Evolutionary conservation across 495 filamentous ascomycete species (phyloP).

Genomic region (Neurospora sp.): DNA sequence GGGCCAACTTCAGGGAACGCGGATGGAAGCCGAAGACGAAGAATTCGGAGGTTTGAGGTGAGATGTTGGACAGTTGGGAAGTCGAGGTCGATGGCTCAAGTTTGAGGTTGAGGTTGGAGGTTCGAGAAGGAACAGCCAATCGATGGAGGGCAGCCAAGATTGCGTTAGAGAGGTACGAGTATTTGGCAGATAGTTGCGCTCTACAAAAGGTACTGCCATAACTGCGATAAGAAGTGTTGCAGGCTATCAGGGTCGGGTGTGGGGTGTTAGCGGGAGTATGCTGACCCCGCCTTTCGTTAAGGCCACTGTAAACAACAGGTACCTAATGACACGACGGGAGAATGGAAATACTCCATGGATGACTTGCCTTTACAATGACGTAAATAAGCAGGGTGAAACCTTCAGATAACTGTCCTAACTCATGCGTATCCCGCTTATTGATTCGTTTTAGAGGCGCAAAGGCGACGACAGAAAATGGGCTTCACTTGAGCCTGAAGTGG

Average conservation of each 20-base stretch:
- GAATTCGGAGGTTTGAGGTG: not conserved
- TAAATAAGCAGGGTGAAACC: not conserved
- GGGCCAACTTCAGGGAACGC: not conserved
- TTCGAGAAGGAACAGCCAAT: not conserved
- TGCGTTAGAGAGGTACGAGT: not conserved
- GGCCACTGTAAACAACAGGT: not conserved
- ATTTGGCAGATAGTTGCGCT: not conserved
- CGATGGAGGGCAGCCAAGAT: not conserved
- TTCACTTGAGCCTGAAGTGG: not conserved
- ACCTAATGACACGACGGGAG: not conserved
- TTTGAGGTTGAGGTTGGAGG: conserved; percentile 7
- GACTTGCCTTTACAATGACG: not conserved
- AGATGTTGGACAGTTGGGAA: not conserved
- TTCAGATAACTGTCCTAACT: not conserved
- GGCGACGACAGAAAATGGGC: not conserved
- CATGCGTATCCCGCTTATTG: not conserved
- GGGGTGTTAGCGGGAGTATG: not conserved
- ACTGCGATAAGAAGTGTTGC: not conserved
- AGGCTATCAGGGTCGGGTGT: not conserved
- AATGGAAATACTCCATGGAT: not conserved
- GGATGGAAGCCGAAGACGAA: not conserved
- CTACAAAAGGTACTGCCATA: not conserved
- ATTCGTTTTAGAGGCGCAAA: not conserved
- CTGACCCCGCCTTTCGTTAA: not conserved
- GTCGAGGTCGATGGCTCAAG: conserved; percentile 12